These are phyloP conservation scores for Endocladia muricata DNA, from an alignment of 31 red algal species.

Conservation along the genomic window DNA sequence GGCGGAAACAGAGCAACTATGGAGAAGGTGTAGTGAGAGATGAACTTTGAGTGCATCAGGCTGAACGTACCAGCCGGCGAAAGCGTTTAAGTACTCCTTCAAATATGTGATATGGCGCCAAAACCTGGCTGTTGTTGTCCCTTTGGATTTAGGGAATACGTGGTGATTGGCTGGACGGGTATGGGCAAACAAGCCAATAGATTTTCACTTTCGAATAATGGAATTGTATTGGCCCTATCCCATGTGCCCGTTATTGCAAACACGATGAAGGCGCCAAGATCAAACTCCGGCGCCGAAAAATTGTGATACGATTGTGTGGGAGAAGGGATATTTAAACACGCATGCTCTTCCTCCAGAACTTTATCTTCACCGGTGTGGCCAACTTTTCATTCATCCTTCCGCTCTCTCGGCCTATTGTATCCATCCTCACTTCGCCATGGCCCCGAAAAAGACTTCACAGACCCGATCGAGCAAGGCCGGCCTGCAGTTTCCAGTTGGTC, in stretches of 20 bases:
- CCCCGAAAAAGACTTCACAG: slow-evolving; percentile 70
- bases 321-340: too few species aligned
- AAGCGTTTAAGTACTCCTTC: background rate
- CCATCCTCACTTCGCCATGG: slow-evolving; percentile 58
- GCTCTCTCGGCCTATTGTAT: background rate
- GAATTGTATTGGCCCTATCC: background rate
- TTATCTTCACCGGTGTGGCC: background rate
- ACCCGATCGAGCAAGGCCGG: slow-evolving; percentile 94
- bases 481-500: slow-evolving; percentile 98
- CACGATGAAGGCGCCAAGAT: too few species aligned
- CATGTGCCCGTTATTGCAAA: background rate
- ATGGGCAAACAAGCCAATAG: slow-evolving; percentile 6
- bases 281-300: too few species aligned
- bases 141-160: background rate
- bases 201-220: background rate
- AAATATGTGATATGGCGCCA: background rate
- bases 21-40: too few species aligned
- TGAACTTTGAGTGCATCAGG: too few species aligned
- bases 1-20: too few species aligned
- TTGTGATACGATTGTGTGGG: too few species aligned
- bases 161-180: slow-evolving; percentile 9
- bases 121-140: too few species aligned
- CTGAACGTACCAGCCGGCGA: too few species aligned
- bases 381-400: background rate
- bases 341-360: too few species aligned